Evolutionary conservation across 2,329 filamentous ascomycete genomes (phyloP).

Genomic region (Penicillium sp.): DNA sequence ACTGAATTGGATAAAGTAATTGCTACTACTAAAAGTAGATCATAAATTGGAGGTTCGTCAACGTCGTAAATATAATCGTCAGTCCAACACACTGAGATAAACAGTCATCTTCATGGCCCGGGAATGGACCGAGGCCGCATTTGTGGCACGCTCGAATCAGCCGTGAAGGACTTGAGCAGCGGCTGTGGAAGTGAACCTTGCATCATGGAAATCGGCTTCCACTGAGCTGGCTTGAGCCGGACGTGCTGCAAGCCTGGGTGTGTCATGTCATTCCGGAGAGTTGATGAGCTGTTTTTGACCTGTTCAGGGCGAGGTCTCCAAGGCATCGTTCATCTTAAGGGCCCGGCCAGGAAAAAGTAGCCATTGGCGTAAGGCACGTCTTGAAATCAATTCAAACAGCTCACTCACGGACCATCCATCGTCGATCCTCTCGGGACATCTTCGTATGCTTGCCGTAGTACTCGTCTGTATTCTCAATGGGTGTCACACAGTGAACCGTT

Average conservation of each 20-base stretch:
- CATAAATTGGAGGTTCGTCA: conserved; percentile 23
- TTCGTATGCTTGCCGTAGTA: conserved; percentile 52
- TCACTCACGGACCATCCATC: conserved; percentile 46
- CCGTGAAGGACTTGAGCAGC: neutral
- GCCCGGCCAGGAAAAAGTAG: neutral
- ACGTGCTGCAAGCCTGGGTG: neutral
- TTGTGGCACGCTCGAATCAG: neutral
- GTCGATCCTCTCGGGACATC: conserved; percentile 48
- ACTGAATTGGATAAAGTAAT: conserved; percentile 22
- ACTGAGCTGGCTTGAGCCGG: too few relatives aligned
- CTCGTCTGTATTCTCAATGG: conserved; percentile 51
- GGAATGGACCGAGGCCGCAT: neutral
- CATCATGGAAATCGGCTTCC: neutral
- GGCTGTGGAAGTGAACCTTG: neutral
- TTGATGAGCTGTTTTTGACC: neutral
- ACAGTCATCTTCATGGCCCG: conserved; percentile 7
- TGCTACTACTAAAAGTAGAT: conserved; percentile 13
- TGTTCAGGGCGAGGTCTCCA: neutral
- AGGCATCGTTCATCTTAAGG: neutral
- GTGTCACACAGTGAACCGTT: conserved; percentile 50
- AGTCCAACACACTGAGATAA: conserved; percentile 11
- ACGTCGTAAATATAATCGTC: conserved; percentile 22
- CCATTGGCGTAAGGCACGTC: neutral
- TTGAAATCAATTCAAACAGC: conserved; percentile 3
- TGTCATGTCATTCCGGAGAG: neutral